Conservation (phyloP, 768 basidiomycete genomes). For the Mrakia blollopis region DNA sequence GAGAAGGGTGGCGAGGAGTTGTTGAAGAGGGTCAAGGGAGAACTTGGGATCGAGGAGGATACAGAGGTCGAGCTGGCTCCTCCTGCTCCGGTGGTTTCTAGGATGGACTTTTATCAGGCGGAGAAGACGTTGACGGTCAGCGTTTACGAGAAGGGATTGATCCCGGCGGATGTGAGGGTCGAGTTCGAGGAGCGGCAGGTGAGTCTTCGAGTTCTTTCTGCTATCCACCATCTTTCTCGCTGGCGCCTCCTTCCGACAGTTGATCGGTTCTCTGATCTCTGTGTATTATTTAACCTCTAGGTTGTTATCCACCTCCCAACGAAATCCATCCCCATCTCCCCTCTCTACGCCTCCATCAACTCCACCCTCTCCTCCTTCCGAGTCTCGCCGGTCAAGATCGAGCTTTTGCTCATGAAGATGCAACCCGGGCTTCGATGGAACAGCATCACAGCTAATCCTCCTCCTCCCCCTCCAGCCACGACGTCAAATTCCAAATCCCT, state of each 20-base stretch:
- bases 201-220: neutral
- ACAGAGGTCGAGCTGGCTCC: neutral
- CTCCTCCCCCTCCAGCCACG: too few species aligned
- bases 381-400: slow-evolving; percentile 18
- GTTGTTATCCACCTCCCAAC: neutral
- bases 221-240: too few species aligned
- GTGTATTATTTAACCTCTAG: neutral
- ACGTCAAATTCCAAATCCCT: too few species aligned
- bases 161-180: slow-evolving; percentile 14
- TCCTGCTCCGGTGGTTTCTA: neutral
- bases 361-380: slow-evolving; percentile 13
- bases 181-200: slow-evolving; percentile 10
- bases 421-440: slow-evolving; percentile 7
- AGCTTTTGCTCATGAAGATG: slow-evolving; percentile 16
- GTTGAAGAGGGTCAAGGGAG: slow-evolving; percentile 1
- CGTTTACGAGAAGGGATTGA: slow-evolving; percentile 15
- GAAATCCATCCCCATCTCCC: neutral
- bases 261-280: neutral
- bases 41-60: neutral
- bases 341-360: neutral
- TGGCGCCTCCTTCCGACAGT: too few species aligned
- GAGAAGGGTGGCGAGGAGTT: slow-evolving; percentile 12
- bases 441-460: neutral
- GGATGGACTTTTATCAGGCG: slow-evolving; percentile 22
- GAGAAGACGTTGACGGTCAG: slow-evolving; percentile 17